Evolutionary conservation across 2,329 filamentous ascomycete species (phyloP).

Genomic region (Colletotrichum lini): DNA sequence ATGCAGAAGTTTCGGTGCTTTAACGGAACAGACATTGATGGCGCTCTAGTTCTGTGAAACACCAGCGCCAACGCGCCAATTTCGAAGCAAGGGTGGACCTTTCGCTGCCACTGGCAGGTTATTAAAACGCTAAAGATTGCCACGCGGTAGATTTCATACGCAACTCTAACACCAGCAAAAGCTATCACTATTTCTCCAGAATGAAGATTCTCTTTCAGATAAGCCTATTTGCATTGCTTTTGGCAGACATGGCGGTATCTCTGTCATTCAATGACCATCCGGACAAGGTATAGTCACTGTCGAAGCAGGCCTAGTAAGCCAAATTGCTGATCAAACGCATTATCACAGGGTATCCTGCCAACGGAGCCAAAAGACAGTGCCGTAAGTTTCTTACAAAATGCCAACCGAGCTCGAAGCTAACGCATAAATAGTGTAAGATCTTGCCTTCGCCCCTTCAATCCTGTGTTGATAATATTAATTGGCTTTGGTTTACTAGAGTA

Average conservation of each 20-base stretch:
- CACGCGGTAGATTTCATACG: not conserved
- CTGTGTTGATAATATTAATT: not conserved
- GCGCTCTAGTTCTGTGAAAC: not conserved
- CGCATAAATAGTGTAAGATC: not conserved
- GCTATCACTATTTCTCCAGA: not conserved
- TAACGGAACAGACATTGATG: not conserved
- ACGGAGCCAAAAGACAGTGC: not conserved
- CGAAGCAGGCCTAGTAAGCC: not conserved
- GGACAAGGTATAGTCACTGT: not conserved
- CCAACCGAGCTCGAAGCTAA: not conserved
- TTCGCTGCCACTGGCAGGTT: not conserved
- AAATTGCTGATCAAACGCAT: not conserved
- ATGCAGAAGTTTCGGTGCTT: not conserved
- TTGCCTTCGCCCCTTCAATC: not conserved
- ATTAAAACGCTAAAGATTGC: not conserved
- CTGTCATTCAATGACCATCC: not conserved
- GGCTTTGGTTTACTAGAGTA: not conserved
- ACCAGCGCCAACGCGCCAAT: constrained; percentile 6
- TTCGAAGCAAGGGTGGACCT: not conserved
- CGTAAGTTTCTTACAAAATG: not conserved
- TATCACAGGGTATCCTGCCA: not conserved
- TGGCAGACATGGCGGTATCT: not conserved
- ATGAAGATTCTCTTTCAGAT: not conserved
- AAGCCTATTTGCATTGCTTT: not conserved
- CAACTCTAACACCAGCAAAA: not conserved